Conservation (phyloP, 495 filamentous ascomycete species). For the Gamarada debralockiae region DNA sequence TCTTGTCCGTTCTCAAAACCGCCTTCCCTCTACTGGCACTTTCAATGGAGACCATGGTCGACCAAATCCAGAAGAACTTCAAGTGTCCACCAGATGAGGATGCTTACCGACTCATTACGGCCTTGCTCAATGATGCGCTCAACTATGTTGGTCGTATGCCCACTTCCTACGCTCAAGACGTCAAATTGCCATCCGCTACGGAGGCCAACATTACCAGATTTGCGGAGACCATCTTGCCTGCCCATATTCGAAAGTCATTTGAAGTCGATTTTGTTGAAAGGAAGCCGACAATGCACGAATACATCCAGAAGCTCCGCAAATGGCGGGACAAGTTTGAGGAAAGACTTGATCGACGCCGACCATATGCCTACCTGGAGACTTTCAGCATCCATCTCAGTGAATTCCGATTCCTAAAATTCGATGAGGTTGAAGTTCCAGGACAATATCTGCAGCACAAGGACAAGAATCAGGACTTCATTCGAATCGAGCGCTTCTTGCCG, state of each 20-base stretch:
- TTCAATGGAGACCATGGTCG: conserved; percentile 99
- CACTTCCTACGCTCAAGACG: conserved; percentile 78
- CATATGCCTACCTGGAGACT: conserved; percentile 66
- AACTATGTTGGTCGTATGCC: conserved; percentile 85
- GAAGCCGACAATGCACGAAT: conserved; percentile 94
- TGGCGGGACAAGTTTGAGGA: conserved; percentile 99
- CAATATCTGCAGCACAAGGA: conserved; percentile 96
- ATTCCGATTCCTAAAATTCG: conserved; percentile 94
- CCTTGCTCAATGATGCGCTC: conserved; percentile 89
- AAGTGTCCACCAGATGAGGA: conserved; percentile 98
- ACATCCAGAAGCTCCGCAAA: conserved; percentile 92
- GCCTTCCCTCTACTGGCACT: conserved; percentile 92
- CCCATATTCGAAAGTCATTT: conserved; percentile 89
- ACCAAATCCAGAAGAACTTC: conserved; percentile 97
- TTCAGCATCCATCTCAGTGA: conserved; percentile 90
- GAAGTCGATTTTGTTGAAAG: conserved; percentile 91
- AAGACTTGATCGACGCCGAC: conserved; percentile 82
- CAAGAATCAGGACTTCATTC: conserved; percentile 96
- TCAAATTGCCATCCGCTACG: conserved; percentile 83
- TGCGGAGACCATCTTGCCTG: conserved; percentile 89
- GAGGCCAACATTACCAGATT: conserved; percentile 96
- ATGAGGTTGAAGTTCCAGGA: conserved; percentile 96
- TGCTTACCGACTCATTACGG: conserved; percentile 95
- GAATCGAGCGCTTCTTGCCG: conserved; percentile 93
- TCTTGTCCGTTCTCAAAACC: conserved; percentile 89